Base-by-base conservation (phyloP, 805 yeast genomes). In the Metschnikowia vanudenii region DNA sequence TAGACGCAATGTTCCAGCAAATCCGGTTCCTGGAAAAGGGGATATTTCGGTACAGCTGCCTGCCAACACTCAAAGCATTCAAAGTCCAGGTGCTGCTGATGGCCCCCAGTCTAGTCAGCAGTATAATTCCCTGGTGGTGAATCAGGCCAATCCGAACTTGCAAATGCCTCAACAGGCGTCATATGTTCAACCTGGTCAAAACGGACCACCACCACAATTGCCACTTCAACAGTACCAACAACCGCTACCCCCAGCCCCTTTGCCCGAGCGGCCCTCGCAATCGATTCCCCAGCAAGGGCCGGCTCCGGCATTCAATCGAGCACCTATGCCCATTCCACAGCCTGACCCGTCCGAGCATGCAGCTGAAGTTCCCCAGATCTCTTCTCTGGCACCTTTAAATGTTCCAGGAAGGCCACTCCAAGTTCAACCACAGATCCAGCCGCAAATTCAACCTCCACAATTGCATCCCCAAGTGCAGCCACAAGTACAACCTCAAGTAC, bases 1-100 rank as follows among this genome's bases (percentile, higher is more conserved):
- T 0, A 63, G 57, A 41, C 65, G 79, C 31, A 62, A 5, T 14
- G 47, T 45, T 9, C 28, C 43, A 19, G 18, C 39, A 4, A 26
- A 18, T n/a, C 40, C 13, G 14, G 42, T 32, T 3, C 42, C 47
- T 9, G 20, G 32, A 13, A 18, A 35, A 22, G 40, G 36, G 19
- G 39, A 20, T 14, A 29, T n/a, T 10, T 28, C 39, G 10, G 22
- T 32, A 7, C 6, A 19, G 10, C 36, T 29, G 35, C 17, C 13
- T 24, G 19, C 16, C 5, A 17, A 16, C 6, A 3, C 28, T 4
- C 38, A 33, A 28, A 17, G 33, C 26, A 18, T 16, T 14, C 11
- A 20, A 8, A 20, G 14, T 40, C 13, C 32, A 16, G 26, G 11
- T 10, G 33, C 9, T 7, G 13, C 19, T 10, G 24, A 9, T 10